Base-by-base conservation (phyloP, 176 grass and related monocot genomes). In the bread wheat (Triticum aestivum) region DNA sequence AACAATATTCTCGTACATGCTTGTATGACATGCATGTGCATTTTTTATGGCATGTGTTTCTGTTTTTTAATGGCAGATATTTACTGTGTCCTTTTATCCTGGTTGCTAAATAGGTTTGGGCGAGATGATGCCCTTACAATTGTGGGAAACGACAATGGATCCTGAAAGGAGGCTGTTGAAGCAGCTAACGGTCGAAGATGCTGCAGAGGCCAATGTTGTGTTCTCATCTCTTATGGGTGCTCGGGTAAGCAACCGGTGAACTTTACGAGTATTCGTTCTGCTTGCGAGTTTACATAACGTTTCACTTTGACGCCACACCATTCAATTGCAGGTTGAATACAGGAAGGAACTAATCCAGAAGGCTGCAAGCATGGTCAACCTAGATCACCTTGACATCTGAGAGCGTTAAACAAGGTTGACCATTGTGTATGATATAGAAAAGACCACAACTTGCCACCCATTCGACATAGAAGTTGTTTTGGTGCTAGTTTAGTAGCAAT, bases 111-210 rank as follows among this genome's bases (percentile, higher is more conserved):
- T 88, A 99, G 94, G 97, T 42, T 84, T 99, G 66, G 97, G 97
- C 52, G 97, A 99, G 87, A 99, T 99, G 94, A 99, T 99, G 97
- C 97, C 97, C 58, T 23, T 44, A 61, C 97, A 99, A 67, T 85
- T 99, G 38, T 99, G 94, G 97, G 97, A 99, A 77, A 99, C 97
- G 23, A 96, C 94, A 71, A 91, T 99, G 87, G 88, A 99, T 88
- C 97, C 97, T 81, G 97, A 90, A 84, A 94, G 66, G 59, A 95
- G 97, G 82, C 44, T 93, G 59, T 91, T 99, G 83, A 99, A 99
- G 90, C 90, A 99, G 86, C 90, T 99, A 54, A 80, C 82, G 47
- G 83, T 99, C 34, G 94, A 99, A 77, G 94, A 99, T 91, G 94
- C 92, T 73, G 97, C 89, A 2, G 92, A 96, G 79, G 92, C 97